Percentiles rank a stretch among this genome's conserved stretches.
Conservation (phyloP, 2,329 filamentous ascomycete species). For the Talaromyces sp. region DNA sequence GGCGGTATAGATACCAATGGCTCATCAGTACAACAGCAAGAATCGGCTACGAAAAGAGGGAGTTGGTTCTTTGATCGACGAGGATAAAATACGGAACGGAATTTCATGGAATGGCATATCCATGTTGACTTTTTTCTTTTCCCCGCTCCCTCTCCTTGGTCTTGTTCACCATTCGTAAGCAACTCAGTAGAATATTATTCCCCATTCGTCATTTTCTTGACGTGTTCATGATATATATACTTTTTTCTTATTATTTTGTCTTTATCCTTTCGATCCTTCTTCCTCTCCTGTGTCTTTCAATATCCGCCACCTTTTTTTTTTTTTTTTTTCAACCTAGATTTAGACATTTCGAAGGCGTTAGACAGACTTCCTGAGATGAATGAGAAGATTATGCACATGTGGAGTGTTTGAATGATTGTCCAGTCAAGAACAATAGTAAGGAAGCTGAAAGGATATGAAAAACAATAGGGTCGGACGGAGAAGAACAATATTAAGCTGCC, state of each 20-base stretch:
- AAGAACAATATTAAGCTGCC: too few species aligned
- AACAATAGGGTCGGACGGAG: not conserved
- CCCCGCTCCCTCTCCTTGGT: not conserved
- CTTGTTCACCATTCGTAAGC: not conserved
- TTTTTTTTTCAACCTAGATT: not conserved
- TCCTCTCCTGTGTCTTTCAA: not conserved
- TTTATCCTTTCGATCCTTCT: not conserved
- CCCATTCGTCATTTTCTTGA: not conserved
- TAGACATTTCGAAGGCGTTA: not conserved
- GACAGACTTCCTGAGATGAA: not conserved
- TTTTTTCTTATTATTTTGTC: not conserved
- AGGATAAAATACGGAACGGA: conserved; percentile 19
- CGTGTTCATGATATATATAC: not conserved
- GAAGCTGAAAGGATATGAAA: not conserved
- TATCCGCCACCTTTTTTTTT: not conserved
- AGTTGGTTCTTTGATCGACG: conserved; percentile 47
- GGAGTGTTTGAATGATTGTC: not conserved
- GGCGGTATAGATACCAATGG: conserved; percentile 26
- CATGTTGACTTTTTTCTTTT: not conserved
- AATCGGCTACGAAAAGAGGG: conserved; percentile 59
- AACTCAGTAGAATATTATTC: not conserved
- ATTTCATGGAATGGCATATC: not conserved
- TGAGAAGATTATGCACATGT: not conserved
- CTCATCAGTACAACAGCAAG: conserved; percentile 54
- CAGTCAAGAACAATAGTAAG: not conserved